Percentiles rank a stretch among this genome's conserved stretches.
phyloP scores from a whole-genome alignment of 495 filamentous ascomycete species.

The Aspergillus heteromorphus region DNA sequence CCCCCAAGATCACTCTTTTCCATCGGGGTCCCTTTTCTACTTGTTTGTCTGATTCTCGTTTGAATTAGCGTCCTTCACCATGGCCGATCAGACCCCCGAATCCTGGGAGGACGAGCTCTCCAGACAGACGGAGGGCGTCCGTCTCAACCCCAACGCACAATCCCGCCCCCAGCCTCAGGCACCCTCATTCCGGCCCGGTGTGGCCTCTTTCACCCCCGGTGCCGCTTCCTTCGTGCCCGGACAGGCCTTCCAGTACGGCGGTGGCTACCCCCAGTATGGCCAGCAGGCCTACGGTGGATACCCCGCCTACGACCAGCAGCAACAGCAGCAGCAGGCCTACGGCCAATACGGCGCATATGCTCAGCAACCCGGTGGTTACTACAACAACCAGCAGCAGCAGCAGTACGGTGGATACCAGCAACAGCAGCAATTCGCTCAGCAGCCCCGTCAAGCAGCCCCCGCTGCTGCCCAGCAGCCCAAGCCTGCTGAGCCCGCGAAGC shows the following conservation, averaged over 20 bases:
- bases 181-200: slow-evolving; percentile 58
- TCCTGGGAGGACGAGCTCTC: slow-evolving; percentile 96
- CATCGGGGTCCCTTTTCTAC: slow-evolving; percentile 14
- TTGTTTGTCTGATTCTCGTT: slow-evolving; percentile 24
- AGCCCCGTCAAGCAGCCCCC: slow-evolving; percentile 52
- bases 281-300: slow-evolving; percentile 37
- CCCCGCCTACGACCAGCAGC: slow-evolving; percentile 41
- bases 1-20: neutral
- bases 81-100: slow-evolving; percentile 75
- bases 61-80: slow-evolving; percentile 37
- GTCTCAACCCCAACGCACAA: slow-evolving; percentile 72
- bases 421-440: slow-evolving; percentile 48
- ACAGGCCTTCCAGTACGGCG: slow-evolving; percentile 48
- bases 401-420: slow-evolving; percentile 36
- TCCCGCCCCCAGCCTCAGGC: slow-evolving; percentile 64
- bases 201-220: slow-evolving; percentile 73
- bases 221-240: slow-evolving; percentile 75
- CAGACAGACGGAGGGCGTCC: slow-evolving; percentile 78
- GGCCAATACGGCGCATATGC: slow-evolving; percentile 44
- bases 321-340: slow-evolving; percentile 33
- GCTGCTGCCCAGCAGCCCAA: slow-evolving; percentile 28
- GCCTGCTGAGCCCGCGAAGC: slow-evolving; percentile 29
- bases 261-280: slow-evolving; percentile 56
- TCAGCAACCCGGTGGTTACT: slow-evolving; percentile 30
- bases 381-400: slow-evolving; percentile 35